Conservation (phyloP, 768 basidiomycete genomes). For the Dacryopinax primogenitus region DNA sequence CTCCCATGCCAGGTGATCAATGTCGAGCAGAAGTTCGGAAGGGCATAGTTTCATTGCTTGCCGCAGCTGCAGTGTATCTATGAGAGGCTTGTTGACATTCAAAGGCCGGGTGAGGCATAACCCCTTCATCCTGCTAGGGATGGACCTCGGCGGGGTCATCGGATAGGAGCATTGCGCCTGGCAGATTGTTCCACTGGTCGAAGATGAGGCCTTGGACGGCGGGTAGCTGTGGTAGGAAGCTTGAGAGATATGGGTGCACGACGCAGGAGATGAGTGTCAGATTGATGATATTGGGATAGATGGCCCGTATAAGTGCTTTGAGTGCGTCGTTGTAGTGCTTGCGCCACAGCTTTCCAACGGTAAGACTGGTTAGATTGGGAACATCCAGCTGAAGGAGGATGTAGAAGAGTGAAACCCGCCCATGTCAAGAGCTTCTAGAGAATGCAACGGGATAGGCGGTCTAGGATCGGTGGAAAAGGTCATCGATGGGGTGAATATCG, state of each 20-base stretch:
- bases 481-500: not conserved
- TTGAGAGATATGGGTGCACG: not conserved
- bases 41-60: not conserved
- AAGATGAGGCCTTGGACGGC: not conserved
- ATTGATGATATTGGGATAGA: not conserved
- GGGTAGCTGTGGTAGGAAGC: not conserved
- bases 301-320: not conserved
- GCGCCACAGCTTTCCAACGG: not conserved
- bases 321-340: slow-evolving; percentile 2
- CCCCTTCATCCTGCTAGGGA: not conserved
- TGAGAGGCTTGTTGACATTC: not conserved
- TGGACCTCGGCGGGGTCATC: not conserved
- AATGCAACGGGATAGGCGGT: not conserved
- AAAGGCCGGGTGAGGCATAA: not conserved
- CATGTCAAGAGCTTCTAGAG: not conserved
- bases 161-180: not conserved
- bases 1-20: too few species aligned
- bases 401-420: not conserved
- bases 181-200: not conserved
- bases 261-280: not conserved
- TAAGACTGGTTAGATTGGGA: not conserved
- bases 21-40: not conserved
- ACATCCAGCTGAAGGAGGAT: not conserved
- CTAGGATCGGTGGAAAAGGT: not conserved
- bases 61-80: not conserved